These are phyloP conservation scores for Paraconiothyrium brasiliense DNA, from an alignment of 2,329 filamentous ascomycete species.

Conservation along the genomic window DNA sequence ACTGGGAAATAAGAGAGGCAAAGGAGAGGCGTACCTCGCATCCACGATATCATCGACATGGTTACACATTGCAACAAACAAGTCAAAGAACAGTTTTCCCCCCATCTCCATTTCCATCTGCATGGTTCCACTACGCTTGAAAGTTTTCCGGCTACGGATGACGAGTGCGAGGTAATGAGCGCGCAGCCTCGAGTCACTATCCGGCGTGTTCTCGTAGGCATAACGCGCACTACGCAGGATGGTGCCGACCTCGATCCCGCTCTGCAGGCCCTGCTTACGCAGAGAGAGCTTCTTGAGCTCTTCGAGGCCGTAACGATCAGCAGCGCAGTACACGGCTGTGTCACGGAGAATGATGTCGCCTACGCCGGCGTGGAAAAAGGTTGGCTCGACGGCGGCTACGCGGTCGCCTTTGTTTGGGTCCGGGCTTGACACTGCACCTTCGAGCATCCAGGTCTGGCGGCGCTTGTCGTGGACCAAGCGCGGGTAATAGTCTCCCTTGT, in stretches of 20 bases:
- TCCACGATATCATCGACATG: constrained; percentile 96
- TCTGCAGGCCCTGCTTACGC: constrained; percentile 93
- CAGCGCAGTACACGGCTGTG: constrained; percentile 93
- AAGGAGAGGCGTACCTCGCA: constrained; percentile 63
- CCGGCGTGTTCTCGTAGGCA: constrained; percentile 93
- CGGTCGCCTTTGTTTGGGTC: constrained; percentile 65
- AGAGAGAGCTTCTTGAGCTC: constrained; percentile 91
- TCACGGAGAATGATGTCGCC: constrained; percentile 85
- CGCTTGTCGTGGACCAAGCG: constrained; percentile 87
- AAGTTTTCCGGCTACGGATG: constrained; percentile 95
- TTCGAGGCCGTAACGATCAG: constrained; percentile 88
- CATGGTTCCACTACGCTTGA: constrained; percentile 98
- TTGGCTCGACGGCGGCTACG: constrained; percentile 70
- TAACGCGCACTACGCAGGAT: constrained; percentile 93
- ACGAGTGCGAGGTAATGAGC: constrained; percentile 97
- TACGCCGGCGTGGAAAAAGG: constrained; percentile 78
- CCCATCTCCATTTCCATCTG: constrained; percentile 98
- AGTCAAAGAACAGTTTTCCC: constrained; percentile 94
- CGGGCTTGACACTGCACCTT: constrained; percentile 71
- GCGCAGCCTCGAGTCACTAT: constrained; percentile 89
- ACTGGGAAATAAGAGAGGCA: constrained; percentile 4
- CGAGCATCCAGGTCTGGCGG: constrained; percentile 88
- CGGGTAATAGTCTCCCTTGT: constrained; percentile 96
- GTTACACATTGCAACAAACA: constrained; percentile 98
- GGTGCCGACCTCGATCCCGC: constrained; percentile 88